Percentiles rank a stretch among this genome's conserved stretches.
Conservation (phyloP, 2,329 filamentous ascomycete species). For the Hirsutella thompsonii region DNA sequence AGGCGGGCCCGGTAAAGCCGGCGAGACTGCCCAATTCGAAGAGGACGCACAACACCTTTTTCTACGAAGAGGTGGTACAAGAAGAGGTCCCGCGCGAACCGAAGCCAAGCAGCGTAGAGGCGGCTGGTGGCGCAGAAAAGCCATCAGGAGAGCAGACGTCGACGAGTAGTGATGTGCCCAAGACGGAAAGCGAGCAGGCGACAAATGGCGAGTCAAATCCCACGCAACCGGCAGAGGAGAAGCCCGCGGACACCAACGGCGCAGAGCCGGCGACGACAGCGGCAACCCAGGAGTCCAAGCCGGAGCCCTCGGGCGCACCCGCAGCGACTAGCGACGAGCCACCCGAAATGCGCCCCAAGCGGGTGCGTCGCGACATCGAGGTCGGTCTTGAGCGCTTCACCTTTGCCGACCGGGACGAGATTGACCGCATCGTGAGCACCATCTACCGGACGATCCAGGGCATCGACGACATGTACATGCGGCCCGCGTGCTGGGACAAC, state of each 20-base stretch:
- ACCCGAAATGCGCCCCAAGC: constrained; percentile 38
- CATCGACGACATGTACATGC: constrained; percentile 73
- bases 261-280: too few species aligned
- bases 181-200: background rate
- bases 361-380: constrained; percentile 55
- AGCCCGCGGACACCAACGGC: background rate
- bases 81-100: constrained; percentile 34
- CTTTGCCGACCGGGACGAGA: constrained; percentile 54
- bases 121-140: constrained; percentile 6
- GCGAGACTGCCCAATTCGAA: constrained; percentile 59
- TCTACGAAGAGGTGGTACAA: constrained; percentile 56
- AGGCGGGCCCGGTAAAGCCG: constrained; percentile 39
- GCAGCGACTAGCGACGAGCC: constrained; percentile 9
- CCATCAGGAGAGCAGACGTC: background rate
- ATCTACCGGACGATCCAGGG: constrained; percentile 75
- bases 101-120: constrained; percentile 11
- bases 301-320: too few species aligned
- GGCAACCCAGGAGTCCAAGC: background rate
- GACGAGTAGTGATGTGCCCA: background rate
- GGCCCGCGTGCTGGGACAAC: constrained; percentile 81
- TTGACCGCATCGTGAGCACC: constrained; percentile 72
- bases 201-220: background rate
- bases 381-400: constrained; percentile 65
- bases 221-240: background rate
- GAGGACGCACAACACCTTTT: constrained; percentile 54